Percentiles rank a stretch among this genome's conserved stretches.
Conservation (phyloP, 1,139 yeast species). For the Debaryomycetaceae sp. region DNA sequence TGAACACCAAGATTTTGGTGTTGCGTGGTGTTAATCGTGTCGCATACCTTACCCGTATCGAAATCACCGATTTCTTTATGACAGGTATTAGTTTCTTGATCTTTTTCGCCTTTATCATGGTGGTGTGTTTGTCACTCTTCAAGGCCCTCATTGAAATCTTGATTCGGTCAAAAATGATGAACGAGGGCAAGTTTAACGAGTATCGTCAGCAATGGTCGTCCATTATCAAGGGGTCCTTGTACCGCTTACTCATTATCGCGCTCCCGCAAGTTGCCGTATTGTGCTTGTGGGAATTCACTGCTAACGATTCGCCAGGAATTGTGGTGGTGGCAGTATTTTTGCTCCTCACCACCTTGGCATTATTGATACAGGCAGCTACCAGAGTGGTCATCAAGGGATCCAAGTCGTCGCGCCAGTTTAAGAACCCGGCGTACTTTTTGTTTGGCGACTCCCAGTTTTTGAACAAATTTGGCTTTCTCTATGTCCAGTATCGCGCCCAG, state of each 20-base stretch:
- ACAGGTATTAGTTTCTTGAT: conserved; percentile 80
- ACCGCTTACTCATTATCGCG: conserved; percentile 69
- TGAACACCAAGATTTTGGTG: conserved; percentile 59
- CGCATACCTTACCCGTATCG: conserved; percentile 74
- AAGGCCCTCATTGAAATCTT: conserved; percentile 68
- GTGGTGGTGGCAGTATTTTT: conserved; percentile 69
- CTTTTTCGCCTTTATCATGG: conserved; percentile 64
- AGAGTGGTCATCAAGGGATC: conserved; percentile 66
- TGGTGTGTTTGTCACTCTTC: conserved; percentile 54
- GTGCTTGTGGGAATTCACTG: conserved; percentile 83
- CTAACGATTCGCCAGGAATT: conserved; percentile 74
- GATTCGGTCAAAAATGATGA: conserved; percentile 49
- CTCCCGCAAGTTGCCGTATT: conserved; percentile 79
- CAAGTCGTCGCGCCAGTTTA: conserved; percentile 58
- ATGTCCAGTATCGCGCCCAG: conserved; percentile 84
- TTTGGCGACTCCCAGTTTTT: conserved; percentile 76
- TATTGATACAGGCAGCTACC: conserved; percentile 63
- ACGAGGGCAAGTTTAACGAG: conserved; percentile 57
- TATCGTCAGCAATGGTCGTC: conserved; percentile 74
- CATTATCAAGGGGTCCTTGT: conserved; percentile 79
- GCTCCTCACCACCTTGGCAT: conserved; percentile 42
- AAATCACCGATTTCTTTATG: conserved; percentile 73
- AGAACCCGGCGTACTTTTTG: conserved; percentile 86
- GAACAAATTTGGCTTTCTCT: conserved; percentile 85
- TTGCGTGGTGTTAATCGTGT: conserved; percentile 90